These are phyloP conservation scores for Lasiodiplodia theobromae DNA, from an alignment of 2,329 filamentous ascomycete genomes.

Conservation along the genomic window DNA sequence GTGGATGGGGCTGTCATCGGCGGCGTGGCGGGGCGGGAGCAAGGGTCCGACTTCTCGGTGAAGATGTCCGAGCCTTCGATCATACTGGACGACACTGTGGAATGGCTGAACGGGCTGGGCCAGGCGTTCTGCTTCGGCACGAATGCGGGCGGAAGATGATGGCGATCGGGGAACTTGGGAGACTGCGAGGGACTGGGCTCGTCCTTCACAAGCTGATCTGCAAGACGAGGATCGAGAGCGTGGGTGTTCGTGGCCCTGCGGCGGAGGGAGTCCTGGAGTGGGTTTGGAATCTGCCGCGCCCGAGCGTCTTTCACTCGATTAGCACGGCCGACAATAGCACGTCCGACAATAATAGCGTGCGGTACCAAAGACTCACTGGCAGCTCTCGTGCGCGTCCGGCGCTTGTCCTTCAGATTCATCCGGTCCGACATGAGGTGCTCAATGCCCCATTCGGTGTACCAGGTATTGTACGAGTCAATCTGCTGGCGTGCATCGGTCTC, in stretches of 20 bases:
- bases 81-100: constrained; percentile 8
- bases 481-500: constrained; percentile 69
- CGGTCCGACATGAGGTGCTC: constrained; percentile 78
- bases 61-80: constrained; percentile 19
- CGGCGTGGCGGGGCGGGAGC: constrained; percentile 10
- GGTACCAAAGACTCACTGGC: constrained; percentile 13
- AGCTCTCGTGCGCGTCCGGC: constrained; percentile 56
- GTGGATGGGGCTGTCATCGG: not conserved
- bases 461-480: constrained; percentile 74
- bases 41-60: constrained; percentile 14
- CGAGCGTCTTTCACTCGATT: constrained; percentile 12
- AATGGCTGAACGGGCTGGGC: constrained; percentile 33
- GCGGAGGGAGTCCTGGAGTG: constrained; percentile 12
- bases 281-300: constrained; percentile 1
- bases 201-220: constrained; percentile 45
- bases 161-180: constrained; percentile 39
- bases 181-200: constrained; percentile 43
- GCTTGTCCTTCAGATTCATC: constrained; percentile 77
- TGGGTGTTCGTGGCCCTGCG: constrained; percentile 34
- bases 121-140: constrained; percentile 49
- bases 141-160: constrained; percentile 38
- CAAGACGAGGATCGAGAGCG: constrained; percentile 45
- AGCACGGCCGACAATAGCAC: constrained; percentile 5
- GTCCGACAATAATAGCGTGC: not conserved
- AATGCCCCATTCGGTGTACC: constrained; percentile 77